phyloP scores from a whole-genome alignment of 2,329 filamentous ascomycete species.

The Colletotrichum sublineola region DNA sequence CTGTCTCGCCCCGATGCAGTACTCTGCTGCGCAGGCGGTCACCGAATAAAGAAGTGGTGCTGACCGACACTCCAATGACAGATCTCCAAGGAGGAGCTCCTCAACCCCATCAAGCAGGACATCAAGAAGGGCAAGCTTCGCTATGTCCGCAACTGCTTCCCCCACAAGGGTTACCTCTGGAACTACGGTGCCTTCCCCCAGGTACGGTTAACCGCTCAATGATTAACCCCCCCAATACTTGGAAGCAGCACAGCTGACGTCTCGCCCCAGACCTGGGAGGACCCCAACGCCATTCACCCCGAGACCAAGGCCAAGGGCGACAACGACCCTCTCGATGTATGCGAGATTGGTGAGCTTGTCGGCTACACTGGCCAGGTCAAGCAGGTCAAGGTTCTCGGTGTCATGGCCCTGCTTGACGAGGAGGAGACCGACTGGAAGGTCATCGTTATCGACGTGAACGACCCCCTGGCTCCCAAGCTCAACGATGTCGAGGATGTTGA shows the following conservation, averaged over 20 bases:
- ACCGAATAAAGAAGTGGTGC: conserved; percentile 1
- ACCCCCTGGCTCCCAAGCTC: conserved; percentile 94
- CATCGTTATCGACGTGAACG: conserved; percentile 98
- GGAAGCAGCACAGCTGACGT: conserved; percentile 4
- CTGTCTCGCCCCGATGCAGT: conserved; percentile 15
- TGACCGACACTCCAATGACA: conserved; percentile 54
- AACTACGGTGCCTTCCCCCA: conserved; percentile 99
- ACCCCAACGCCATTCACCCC: conserved; percentile 94
- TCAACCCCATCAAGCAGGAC: conserved; percentile 99
- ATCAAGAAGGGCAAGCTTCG: conserved; percentile 99
- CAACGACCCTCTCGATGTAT: conserved; percentile 99
- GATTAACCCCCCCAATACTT: neutral
- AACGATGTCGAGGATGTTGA: conserved; percentile 99
- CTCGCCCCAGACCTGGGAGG: conserved; percentile 89
- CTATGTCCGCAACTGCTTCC: conserved; percentile 99
- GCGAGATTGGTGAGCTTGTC: conserved; percentile 99
- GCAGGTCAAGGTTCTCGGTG: conserved; percentile 99
- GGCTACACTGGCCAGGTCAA: conserved; percentile 97
- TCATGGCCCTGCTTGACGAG: conserved; percentile 99
- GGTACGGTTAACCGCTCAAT: conserved; percentile 64
- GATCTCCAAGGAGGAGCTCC: conserved; percentile 98
- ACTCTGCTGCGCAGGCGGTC: conserved; percentile 1
- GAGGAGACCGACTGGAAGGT: conserved; percentile 99
- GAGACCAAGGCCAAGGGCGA: conserved; percentile 99
- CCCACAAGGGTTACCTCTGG: conserved; percentile 99